phyloP scores from a whole-genome alignment of 2,329 filamentous ascomycete species.

The Cytospora leucostoma region DNA sequence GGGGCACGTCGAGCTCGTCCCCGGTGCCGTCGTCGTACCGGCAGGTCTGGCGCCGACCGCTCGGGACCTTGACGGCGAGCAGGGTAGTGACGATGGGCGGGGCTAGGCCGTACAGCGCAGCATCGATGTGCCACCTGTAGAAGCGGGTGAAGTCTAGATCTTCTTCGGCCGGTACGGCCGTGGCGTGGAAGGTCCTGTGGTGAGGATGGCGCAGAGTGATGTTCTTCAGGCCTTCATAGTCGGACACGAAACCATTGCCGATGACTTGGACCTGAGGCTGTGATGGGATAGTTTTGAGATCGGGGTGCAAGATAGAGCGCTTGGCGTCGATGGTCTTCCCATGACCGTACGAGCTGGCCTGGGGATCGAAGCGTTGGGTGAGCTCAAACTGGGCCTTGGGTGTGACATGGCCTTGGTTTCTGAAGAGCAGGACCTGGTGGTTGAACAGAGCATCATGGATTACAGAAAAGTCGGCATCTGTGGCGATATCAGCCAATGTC shows the following conservation, averaged over 20 bases:
- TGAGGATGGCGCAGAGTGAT: conserved; percentile 73
- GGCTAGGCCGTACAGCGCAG: conserved; percentile 73
- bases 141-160: conserved; percentile 57
- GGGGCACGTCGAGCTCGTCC: conserved; percentile 66
- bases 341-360: conserved; percentile 68
- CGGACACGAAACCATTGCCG: conserved; percentile 69
- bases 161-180: conserved; percentile 55
- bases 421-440: conserved; percentile 71
- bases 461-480: conserved; percentile 64
- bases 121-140: conserved; percentile 81
- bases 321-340: conserved; percentile 70
- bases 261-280: conserved; percentile 82
- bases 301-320: conserved; percentile 70
- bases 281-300: conserved; percentile 77
- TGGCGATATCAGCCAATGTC: neutral
- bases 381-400: conserved; percentile 74
- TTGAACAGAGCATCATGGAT: conserved; percentile 68
- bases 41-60: conserved; percentile 64
- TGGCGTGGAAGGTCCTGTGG: conserved; percentile 74
- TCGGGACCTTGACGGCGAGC: conserved; percentile 72
- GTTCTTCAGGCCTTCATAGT: conserved; percentile 71
- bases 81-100: conserved; percentile 73
- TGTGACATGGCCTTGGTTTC: conserved; percentile 62
- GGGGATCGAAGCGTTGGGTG: conserved; percentile 72
- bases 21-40: conserved; percentile 72